phyloP scores from a whole-genome alignment of 2,329 filamentous ascomycete genomes.

The Fusarium protoensiforme region DNA sequence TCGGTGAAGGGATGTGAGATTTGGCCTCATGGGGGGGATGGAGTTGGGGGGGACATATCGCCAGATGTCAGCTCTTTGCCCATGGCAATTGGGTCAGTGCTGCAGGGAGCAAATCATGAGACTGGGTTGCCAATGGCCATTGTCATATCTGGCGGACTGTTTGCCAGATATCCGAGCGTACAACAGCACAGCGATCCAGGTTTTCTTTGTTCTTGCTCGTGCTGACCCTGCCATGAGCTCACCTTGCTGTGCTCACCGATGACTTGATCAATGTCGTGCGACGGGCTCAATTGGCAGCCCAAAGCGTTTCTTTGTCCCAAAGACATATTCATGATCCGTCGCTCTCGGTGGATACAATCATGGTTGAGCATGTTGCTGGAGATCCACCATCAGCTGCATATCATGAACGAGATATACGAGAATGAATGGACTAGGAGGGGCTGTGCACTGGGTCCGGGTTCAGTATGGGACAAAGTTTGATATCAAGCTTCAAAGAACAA shows the following conservation, averaged over 20 bases:
- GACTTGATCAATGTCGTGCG: neutral
- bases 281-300: neutral
- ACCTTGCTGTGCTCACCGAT: neutral
- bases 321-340: neutral
- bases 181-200: neutral
- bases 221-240: neutral
- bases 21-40: slow-evolving; percentile 6
- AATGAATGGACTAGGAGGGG: neutral
- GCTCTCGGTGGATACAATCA: neutral
- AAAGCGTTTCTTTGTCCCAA: neutral
- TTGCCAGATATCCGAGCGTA: neutral
- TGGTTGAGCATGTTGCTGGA: neutral
- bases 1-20: slow-evolving; percentile 2
- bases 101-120: neutral
- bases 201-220: neutral
- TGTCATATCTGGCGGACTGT: neutral
- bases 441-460: neutral
- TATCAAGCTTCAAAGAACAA: neutral
- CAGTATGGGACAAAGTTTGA: neutral
- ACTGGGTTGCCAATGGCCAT: neutral
- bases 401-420: slow-evolving; percentile 17
- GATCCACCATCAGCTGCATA: slow-evolving; percentile 19
- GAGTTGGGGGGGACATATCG: neutral
- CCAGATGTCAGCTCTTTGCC: neutral
- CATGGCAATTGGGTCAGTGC: neutral